phyloP scores from a whole-genome alignment of 805 yeast genomes.

The Pichia sporocuriosa region DNA sequence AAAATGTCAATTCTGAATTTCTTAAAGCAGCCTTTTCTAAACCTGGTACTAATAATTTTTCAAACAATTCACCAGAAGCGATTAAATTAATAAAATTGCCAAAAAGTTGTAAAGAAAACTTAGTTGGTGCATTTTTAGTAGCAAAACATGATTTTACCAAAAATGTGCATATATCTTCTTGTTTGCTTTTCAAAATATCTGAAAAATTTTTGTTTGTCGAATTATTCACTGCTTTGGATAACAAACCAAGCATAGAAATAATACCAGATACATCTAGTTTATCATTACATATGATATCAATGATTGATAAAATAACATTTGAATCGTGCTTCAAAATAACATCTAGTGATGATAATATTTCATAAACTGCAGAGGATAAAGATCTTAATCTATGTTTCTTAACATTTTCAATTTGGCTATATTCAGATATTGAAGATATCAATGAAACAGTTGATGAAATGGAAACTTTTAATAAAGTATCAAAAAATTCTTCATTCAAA shows the following conservation, averaged over 20 bases:
- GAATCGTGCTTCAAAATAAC: conserved; percentile 18
- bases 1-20: conserved; percentile 67
- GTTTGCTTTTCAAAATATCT: conserved; percentile 13
- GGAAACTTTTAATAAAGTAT: conserved; percentile 16
- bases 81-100: conserved; percentile 12
- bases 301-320: neutral
- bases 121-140: conserved; percentile 22
- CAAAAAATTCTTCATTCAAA: conserved; percentile 19
- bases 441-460: conserved; percentile 32
- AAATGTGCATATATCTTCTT: conserved; percentile 21
- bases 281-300: conserved; percentile 13
- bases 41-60: conserved; percentile 35
- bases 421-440: conserved; percentile 25
- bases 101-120: conserved; percentile 17
- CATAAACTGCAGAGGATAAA: conserved; percentile 29
- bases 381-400: conserved; percentile 36
- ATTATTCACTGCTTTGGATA: conserved; percentile 8
- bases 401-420: conserved; percentile 21
- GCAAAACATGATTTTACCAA: conserved; percentile 33
- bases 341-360: conserved; percentile 22
- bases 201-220: neutral
- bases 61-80: conserved; percentile 12
- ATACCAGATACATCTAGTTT: conserved; percentile 19
- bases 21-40: conserved; percentile 71
- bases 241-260: conserved; percentile 19